These are phyloP conservation scores for Tolypocladium amazonense DNA, from an alignment of 2,329 filamentous ascomycete genomes.

Conservation along the genomic window DNA sequence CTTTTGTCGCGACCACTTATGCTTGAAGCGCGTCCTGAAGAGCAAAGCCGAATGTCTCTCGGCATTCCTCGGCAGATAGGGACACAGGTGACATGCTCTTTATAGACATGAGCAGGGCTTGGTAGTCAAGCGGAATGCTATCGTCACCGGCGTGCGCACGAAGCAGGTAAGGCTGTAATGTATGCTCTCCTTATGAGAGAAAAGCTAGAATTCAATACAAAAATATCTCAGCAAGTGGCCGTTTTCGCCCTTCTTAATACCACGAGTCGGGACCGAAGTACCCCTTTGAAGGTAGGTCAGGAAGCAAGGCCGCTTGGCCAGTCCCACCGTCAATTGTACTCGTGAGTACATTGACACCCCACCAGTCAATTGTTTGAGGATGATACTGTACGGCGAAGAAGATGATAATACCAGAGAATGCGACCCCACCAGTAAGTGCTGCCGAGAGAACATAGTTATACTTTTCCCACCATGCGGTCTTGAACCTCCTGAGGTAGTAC, in stretches of 20 bases:
- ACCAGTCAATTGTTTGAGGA: constrained; percentile 26
- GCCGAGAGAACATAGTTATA: constrained; percentile 33
- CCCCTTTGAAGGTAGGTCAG: constrained; percentile 3
- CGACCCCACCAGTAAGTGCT: constrained; percentile 27
- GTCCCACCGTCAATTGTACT: constrained; percentile 8
- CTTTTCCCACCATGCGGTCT: constrained; percentile 32
- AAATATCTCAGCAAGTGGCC: too few species aligned
- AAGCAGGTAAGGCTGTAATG: too few species aligned
- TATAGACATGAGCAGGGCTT: too few species aligned
- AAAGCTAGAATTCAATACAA: too few species aligned
- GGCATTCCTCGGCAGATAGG: too few species aligned
- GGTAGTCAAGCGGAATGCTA: too few species aligned
- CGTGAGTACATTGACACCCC: constrained; percentile 22
- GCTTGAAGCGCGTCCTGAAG: too few species aligned
- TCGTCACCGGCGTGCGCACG: too few species aligned
- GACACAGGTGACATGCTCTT: too few species aligned
- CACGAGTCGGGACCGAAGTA: constrained; percentile 6
- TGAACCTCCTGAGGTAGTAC: constrained; percentile 27
- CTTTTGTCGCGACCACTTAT: too few species aligned
- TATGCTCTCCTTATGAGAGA: too few species aligned
- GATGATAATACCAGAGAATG: constrained; percentile 28
- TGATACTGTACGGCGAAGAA: constrained; percentile 31
- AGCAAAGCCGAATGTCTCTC: too few species aligned
- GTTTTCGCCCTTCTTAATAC: neutral
- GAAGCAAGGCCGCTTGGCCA: constrained; percentile 1